Base-by-base conservation (phyloP, 1,139 yeast genomes). In the Meyerozyma smithsonii region DNA sequence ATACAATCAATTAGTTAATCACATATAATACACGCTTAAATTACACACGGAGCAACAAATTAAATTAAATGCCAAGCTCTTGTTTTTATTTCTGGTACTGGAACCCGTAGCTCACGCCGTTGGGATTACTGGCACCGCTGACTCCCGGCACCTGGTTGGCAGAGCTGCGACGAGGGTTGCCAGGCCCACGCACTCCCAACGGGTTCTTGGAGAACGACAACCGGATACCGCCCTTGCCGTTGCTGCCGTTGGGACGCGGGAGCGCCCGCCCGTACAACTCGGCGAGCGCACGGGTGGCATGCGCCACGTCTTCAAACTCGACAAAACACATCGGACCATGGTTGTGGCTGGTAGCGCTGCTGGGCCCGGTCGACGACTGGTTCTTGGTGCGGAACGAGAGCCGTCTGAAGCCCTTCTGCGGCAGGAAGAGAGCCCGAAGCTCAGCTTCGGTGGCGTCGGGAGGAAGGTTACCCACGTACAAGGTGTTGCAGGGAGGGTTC, bases 241-340 rank as follows among this genome's bases (percentile, higher is more conserved):
- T 79, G 42, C 77, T 72, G 11, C 84, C 85, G 39, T 72, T 71
- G 3, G 84, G 75, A 49, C 90, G 67, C 18, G 89, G 89, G 51
- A 84, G 69, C 8, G 86, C 81, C 49, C 92, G 75, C 12, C 98
- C 98, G 58, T 92, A 92, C 41, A 92, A 68, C 61, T 89, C 96
- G 28, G 95, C 96, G 47, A 92, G 72, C 0, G 97, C 97, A 51
- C 89, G 73, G 1, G 97, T 89, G 3, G 98, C 98, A 61, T 79
- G 87, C 1, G 86, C 83, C 38, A 92, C 96, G 59, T 90, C 97
- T 52, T 92, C 97, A 69, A 92, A 92, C 66, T 92, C 98, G 42
- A 92, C 98, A 73, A 92, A 92, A 63, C 98, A 92, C 97, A 92
- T 92, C 40, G 98, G 98, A 2, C 98, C 98, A 62, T 84, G 94